A percentile compares a stretch with the other conserved stretches of the same genome.
These are phyloP conservation scores for Podospora fimiseda DNA, from an alignment of 495 filamentous ascomycete species.

Conservation along the genomic window DNA sequence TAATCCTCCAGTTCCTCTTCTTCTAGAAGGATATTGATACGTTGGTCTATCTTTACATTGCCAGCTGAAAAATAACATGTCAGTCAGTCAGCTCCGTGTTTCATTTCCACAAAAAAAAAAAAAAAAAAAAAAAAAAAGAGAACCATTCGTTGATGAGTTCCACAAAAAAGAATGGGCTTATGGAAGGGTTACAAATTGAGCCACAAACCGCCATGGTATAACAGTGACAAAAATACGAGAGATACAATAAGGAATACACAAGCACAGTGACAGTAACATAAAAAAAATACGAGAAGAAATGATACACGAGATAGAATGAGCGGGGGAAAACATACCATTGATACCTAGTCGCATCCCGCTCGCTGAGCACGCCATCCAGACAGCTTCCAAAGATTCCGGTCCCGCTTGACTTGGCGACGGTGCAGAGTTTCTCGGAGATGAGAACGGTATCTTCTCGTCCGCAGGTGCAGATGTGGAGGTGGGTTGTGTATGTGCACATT, in stretches of 20 bases:
- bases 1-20: background rate
- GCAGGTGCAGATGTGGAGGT: conserved; percentile 36
- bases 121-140: background rate
- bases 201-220: too few relatives aligned
- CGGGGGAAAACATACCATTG: conserved; percentile 34
- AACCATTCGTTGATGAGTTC: background rate
- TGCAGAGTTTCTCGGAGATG: conserved; percentile 37
- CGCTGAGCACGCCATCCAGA: conserved; percentile 24
- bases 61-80: background rate
- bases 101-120: background rate
- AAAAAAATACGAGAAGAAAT: too few relatives aligned
- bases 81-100: background rate
- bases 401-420: conserved; percentile 19
- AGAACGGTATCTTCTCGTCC: conserved; percentile 35
- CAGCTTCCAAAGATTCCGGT: conserved; percentile 34
- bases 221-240: too few relatives aligned
- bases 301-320: too few relatives aligned
- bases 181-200: too few relatives aligned
- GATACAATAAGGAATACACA: too few relatives aligned
- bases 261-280: too few relatives aligned
- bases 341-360: conserved; percentile 26
- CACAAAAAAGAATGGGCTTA: too few relatives aligned
- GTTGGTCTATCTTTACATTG: background rate
- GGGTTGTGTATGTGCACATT: conserved; percentile 40
- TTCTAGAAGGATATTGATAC: background rate